phyloP scores from a whole-genome alignment of 108 stramenopile species.

The Cyclostephanos tholiformis region DNA sequence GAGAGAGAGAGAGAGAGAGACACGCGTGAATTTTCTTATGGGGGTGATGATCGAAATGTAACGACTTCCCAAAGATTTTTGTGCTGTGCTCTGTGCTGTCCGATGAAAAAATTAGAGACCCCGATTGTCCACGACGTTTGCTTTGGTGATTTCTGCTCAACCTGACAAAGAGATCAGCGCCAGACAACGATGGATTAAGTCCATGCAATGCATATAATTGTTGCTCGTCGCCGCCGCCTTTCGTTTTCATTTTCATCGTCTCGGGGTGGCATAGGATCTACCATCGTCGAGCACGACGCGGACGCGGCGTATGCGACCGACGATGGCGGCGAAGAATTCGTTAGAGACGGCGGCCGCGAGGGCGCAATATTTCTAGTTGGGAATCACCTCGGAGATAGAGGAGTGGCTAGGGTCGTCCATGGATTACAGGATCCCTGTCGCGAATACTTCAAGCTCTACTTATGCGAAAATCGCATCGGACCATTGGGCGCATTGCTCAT shows the following conservation, averaged over 20 bases:
- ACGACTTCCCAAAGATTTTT: no score
- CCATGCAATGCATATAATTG: not conserved
- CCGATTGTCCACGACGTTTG: no score
- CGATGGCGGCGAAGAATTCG: not conserved
- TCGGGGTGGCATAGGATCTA: not conserved
- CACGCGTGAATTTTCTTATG: no score
- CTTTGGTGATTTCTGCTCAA: no score
- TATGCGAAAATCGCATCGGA: conserved; percentile 19
- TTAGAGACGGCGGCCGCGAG: not conserved
- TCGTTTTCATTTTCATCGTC: not conserved
- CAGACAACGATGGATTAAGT: not conserved
- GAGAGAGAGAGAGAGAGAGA: no score
- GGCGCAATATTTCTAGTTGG: conserved; percentile 2
- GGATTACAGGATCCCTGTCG: conserved; percentile 14
- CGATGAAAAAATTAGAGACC: no score
- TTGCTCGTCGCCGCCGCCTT: not conserved
- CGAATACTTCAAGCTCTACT: conserved; percentile 24
- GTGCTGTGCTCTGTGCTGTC: no score
- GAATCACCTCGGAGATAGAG: conserved; percentile 6
- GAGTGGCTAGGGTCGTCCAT: conserved; percentile 1
- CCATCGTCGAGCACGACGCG: not conserved
- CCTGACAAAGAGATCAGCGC: no score
- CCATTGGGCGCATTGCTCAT: conserved; percentile 44
- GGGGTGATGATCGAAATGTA: no score
- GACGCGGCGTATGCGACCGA: not conserved